phyloP scores from a whole-genome alignment of 2,329 filamentous ascomycete species.

The Pseudonectria foliicola region DNA sequence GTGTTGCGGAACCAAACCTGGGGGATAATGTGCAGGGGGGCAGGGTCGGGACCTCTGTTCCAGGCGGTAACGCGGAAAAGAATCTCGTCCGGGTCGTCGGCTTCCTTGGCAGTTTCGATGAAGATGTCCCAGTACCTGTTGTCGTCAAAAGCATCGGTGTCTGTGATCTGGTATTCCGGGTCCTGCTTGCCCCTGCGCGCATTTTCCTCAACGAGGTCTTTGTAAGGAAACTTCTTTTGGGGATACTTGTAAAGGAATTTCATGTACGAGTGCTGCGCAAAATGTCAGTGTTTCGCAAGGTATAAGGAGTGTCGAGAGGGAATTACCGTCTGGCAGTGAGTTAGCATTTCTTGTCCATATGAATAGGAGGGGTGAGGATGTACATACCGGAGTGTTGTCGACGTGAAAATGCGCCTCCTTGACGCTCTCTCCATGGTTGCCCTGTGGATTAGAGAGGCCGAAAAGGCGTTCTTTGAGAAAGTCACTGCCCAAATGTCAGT shows the following conservation, averaged over 20 bases:
- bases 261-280: slow-evolving; percentile 85
- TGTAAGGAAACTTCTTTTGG: slow-evolving; percentile 84
- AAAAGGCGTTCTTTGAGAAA: slow-evolving; percentile 94
- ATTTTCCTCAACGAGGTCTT: slow-evolving; percentile 80
- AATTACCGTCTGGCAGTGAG: slow-evolving; percentile 37
- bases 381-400: slow-evolving; percentile 74
- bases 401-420: slow-evolving; percentile 96
- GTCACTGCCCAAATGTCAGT: slow-evolving; percentile 53
- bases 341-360: slow-evolving; percentile 16
- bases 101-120: slow-evolving; percentile 92
- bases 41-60: slow-evolving; percentile 86
- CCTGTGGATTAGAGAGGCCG: slow-evolving; percentile 90
- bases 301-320: not conserved
- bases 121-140: slow-evolving; percentile 95
- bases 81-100: slow-evolving; percentile 84
- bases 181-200: slow-evolving; percentile 68
- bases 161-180: slow-evolving; percentile 83
- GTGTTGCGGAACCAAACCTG: slow-evolving; percentile 98
- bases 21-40: slow-evolving; percentile 86
- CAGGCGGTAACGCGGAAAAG: slow-evolving; percentile 93
- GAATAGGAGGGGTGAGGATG: not conserved
- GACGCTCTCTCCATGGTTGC: slow-evolving; percentile 94
- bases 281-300: too few species aligned
- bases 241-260: slow-evolving; percentile 98
- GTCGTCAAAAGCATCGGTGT: slow-evolving; percentile 83